phyloP scores from a whole-genome alignment of 2,329 filamentous ascomycete species.

The Hypoxylon sp. region DNA sequence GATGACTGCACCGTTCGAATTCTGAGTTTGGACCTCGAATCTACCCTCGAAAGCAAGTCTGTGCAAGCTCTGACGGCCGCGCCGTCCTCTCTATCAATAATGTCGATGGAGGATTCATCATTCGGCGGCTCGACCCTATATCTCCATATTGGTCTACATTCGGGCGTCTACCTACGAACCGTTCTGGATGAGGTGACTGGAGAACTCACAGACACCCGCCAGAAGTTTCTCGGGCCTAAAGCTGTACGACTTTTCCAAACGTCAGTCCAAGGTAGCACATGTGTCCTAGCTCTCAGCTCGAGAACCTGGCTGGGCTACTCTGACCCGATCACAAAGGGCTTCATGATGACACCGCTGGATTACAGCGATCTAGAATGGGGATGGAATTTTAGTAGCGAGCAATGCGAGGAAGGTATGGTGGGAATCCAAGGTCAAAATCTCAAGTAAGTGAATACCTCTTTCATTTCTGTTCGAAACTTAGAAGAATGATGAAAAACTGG shows the following conservation, averaged over 20 bases:
- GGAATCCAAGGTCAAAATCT: constrained; percentile 90
- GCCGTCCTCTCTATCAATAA: constrained; percentile 87
- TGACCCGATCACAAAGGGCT: constrained; percentile 84
- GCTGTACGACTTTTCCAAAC: constrained; percentile 90
- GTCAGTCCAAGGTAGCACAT: constrained; percentile 83
- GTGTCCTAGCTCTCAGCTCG: constrained; percentile 88
- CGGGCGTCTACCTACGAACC: constrained; percentile 93
- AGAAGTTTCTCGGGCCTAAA: constrained; percentile 92
- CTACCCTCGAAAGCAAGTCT: constrained; percentile 90
- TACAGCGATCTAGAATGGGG: constrained; percentile 91
- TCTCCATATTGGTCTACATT: constrained; percentile 94
- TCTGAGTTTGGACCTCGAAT: constrained; percentile 87
- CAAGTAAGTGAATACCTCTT: constrained; percentile 64
- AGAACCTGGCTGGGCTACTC: constrained; percentile 97
- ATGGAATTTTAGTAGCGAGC: constrained; percentile 96
- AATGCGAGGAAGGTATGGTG: constrained; percentile 92
- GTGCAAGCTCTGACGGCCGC: constrained; percentile 92
- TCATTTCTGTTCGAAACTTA: constrained; percentile 45
- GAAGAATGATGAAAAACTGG: constrained; percentile 70
- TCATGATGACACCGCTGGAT: constrained; percentile 90
- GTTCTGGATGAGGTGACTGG: constrained; percentile 95
- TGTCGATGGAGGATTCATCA: constrained; percentile 94
- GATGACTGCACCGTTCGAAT: constrained; percentile 97
- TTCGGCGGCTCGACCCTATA: constrained; percentile 89
- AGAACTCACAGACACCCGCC: constrained; percentile 92